Conservation (phyloP, 768 basidiomycete genomes). For the Boletus vermiculosoides region DNA sequence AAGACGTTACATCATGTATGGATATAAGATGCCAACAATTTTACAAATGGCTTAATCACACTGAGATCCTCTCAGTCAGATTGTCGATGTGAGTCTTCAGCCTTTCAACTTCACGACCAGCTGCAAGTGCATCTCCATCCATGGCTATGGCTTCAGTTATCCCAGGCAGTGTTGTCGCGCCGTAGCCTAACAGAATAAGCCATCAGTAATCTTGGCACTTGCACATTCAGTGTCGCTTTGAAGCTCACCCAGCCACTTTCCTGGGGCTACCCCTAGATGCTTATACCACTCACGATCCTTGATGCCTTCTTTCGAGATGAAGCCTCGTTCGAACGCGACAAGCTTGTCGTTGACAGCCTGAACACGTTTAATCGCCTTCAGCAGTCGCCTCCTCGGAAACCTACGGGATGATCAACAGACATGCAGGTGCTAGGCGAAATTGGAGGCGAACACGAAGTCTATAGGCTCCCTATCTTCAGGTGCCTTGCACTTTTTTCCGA, state of each 20-base stretch:
- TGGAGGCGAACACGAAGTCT: constrained; percentile 14
- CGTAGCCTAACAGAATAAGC: constrained; percentile 54
- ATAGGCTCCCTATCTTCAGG: constrained; percentile 1
- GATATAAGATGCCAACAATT: background rate
- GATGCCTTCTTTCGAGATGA: constrained; percentile 79
- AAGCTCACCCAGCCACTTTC: constrained; percentile 73
- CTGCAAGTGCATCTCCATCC: constrained; percentile 62
- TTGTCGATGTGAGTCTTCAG: constrained; percentile 52
- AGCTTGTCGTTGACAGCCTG: constrained; percentile 66
- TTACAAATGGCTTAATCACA: constrained; percentile 8
- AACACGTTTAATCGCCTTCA: constrained; percentile 59
- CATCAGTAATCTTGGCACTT: constrained; percentile 1
- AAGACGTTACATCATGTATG: background rate
- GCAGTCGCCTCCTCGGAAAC: constrained; percentile 35
- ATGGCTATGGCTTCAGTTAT: constrained; percentile 76
- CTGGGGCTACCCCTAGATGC: constrained; percentile 88
- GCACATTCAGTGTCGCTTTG: background rate
- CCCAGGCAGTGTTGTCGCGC: constrained; percentile 82
- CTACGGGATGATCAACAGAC: constrained; percentile 15
- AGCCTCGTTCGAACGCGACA: constrained; percentile 71
- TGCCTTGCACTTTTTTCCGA: constrained; percentile 29
- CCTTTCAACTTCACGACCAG: constrained; percentile 62
- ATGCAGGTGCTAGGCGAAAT: background rate
- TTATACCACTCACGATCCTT: constrained; percentile 85
- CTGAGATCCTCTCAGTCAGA: constrained; percentile 38